Conservation (phyloP, 1,284 basidiomycete genomes). For the Sporisorium graminicola region DNA sequence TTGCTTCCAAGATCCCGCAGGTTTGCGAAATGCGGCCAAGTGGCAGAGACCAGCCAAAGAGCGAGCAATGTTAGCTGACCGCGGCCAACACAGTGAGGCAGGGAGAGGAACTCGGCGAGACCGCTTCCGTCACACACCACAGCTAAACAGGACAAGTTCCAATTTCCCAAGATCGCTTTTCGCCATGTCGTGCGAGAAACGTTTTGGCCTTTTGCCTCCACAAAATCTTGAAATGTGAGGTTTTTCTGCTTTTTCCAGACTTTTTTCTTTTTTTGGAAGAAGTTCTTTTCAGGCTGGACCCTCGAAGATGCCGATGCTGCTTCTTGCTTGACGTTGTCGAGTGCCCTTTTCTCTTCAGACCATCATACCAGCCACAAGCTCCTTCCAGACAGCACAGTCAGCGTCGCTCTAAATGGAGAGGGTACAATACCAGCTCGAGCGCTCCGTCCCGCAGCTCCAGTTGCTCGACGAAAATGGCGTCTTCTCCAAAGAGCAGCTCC, state of each 20-base stretch:
- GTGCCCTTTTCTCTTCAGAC: background rate
- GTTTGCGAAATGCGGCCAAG: no score
- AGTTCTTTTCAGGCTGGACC: conserved; percentile 1
- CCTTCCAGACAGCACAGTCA: no score
- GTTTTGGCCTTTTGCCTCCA: no score
- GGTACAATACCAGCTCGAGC: conserved; percentile 93
- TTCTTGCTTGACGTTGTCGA: background rate
- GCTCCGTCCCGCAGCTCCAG: conserved; percentile 95
- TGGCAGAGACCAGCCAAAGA: background rate
- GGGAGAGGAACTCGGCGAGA: background rate
- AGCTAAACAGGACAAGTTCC: background rate
- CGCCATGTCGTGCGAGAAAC: conserved; percentile 5
- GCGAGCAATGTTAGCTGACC: no score
- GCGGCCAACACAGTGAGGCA: no score
- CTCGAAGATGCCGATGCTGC: background rate
- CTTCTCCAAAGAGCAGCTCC: conserved; percentile 80
- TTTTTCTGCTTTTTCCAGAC: background rate
- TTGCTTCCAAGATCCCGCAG: no score
- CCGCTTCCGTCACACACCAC: background rate
- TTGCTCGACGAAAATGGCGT: conserved; percentile 88
- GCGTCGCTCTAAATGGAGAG: conserved; percentile 79
- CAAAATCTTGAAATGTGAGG: background rate
- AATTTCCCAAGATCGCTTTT: background rate
- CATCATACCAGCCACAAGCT: background rate
- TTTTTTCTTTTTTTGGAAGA: conserved; percentile 7